phyloP scores from a whole-genome alignment of 2,329 filamentous ascomycete genomes.

The Botrytis fragariae region DNA sequence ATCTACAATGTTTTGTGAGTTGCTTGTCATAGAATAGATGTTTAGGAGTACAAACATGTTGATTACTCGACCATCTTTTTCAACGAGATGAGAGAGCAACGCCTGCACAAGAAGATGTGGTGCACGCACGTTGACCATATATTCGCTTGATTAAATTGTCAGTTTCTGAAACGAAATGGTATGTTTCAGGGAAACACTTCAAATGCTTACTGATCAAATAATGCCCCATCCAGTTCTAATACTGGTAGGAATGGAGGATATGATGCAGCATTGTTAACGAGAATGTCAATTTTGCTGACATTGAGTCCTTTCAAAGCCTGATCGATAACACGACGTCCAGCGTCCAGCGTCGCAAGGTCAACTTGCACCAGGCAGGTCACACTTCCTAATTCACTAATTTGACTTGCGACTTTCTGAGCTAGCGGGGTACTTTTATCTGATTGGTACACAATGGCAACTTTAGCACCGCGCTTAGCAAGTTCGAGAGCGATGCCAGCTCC shows the following conservation, averaged over 20 bases:
- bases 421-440: slow-evolving; percentile 39
- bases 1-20: neutral
- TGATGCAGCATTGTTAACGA: slow-evolving; percentile 44
- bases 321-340: slow-evolving; percentile 38
- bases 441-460: slow-evolving; percentile 56
- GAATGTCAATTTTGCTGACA: slow-evolving; percentile 39
- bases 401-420: slow-evolving; percentile 46
- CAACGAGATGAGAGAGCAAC: slow-evolving; percentile 49
- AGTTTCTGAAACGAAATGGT: neutral
- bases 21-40: neutral
- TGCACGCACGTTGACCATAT: slow-evolving; percentile 49
- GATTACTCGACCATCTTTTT: slow-evolving; percentile 49
- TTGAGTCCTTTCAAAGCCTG: neutral
- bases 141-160: slow-evolving; percentile 7
- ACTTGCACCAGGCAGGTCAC: slow-evolving; percentile 52
- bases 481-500: slow-evolving; percentile 56
- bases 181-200: neutral
- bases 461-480: slow-evolving; percentile 53
- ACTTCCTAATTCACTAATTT: slow-evolving; percentile 45
- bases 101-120: slow-evolving; percentile 53
- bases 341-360: slow-evolving; percentile 45
- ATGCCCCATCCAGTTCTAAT: neutral
- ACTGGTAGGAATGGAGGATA: neutral
- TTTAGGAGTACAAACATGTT: slow-evolving; percentile 45
- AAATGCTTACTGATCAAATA: neutral